phyloP scores from a whole-genome alignment of 2,329 filamentous ascomycete species.

The Calonectria pteridis region DNA sequence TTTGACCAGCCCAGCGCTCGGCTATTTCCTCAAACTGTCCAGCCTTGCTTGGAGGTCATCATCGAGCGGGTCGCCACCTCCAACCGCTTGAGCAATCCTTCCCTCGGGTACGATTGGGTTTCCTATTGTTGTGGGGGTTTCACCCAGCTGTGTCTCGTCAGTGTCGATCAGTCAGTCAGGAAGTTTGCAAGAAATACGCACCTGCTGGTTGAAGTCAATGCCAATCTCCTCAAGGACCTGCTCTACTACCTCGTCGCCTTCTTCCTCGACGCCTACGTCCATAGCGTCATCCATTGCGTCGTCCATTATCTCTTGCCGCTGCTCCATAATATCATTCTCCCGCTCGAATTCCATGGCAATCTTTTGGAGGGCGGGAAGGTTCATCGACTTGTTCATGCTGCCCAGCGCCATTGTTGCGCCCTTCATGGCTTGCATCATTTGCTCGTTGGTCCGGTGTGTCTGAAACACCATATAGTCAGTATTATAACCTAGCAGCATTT shows the following conservation, averaged over 20 bases:
- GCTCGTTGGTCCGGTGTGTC: constrained; percentile 98
- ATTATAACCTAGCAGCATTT: background rate
- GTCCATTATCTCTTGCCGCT: constrained; percentile 99
- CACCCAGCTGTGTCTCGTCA: constrained; percentile 76
- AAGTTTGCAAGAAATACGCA: constrained; percentile 61
- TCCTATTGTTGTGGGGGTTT: constrained; percentile 88
- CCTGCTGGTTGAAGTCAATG: constrained; percentile 89
- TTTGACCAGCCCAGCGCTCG: background rate
- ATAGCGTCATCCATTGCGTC: constrained; percentile 98
- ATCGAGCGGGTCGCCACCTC: constrained; percentile 75
- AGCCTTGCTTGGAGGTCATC: constrained; percentile 95
- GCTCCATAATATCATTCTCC: constrained; percentile 99
- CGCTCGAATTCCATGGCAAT: constrained; percentile 99
- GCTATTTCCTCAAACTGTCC: constrained; percentile 80
- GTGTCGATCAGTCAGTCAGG: constrained; percentile 42
- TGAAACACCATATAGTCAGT: constrained; percentile 52
- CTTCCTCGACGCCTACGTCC: constrained; percentile 89
- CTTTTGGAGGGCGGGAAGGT: constrained; percentile 91
- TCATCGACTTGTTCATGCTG: constrained; percentile 98
- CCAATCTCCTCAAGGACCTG: constrained; percentile 98
- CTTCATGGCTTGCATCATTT: constrained; percentile 99
- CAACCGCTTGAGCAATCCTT: constrained; percentile 88
- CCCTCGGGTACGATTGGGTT: constrained; percentile 78
- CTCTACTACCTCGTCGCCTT: constrained; percentile 96
- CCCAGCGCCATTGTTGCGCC: constrained; percentile 92